phyloP scores from a whole-genome alignment of 768 basidiomycete genomes.

The Thelephora ganbajun region DNA sequence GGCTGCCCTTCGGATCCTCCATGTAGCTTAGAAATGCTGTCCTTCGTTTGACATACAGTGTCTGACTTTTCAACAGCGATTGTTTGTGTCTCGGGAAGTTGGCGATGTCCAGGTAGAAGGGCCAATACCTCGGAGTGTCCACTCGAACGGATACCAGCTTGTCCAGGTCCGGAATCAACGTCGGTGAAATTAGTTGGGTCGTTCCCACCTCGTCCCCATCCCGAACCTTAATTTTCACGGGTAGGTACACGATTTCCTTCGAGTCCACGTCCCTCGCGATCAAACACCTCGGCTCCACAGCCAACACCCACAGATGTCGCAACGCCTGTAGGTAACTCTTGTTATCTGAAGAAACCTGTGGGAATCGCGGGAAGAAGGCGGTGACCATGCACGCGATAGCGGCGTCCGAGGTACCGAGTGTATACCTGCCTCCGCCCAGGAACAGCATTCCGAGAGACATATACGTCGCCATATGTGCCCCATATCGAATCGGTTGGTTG shows the following conservation, averaged over 20 bases:
- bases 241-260: slow-evolving; percentile 81
- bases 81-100: slow-evolving; percentile 53
- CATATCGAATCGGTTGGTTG: slow-evolving; percentile 61
- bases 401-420: slow-evolving; percentile 82
- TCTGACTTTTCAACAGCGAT: slow-evolving; percentile 60
- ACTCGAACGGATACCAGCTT: slow-evolving; percentile 70
- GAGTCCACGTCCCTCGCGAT: slow-evolving; percentile 89
- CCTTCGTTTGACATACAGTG: slow-evolving; percentile 82
- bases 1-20: slow-evolving; percentile 86
- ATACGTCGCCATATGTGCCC: slow-evolving; percentile 81
- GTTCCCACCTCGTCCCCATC: slow-evolving; percentile 51
- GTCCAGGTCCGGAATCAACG: slow-evolving; percentile 82
- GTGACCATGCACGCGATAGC: slow-evolving; percentile 83
- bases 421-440: slow-evolving; percentile 85
- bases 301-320: slow-evolving; percentile 92
- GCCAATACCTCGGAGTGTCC: slow-evolving; percentile 94
- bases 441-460: slow-evolving; percentile 86
- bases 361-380: slow-evolving; percentile 86
- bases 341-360: slow-evolving; percentile 71
- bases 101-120: slow-evolving; percentile 72
- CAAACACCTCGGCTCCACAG: slow-evolving; percentile 87
- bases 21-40: slow-evolving; percentile 89
- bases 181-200: slow-evolving; percentile 80
- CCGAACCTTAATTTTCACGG: slow-evolving; percentile 72
- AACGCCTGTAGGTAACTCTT: slow-evolving; percentile 84